Evolutionary conservation across 1,284 basidiomycete species (phyloP), one percentile per base, ranked within the genome.

Genomic region (Sanghuangporus weigelae): DNA sequence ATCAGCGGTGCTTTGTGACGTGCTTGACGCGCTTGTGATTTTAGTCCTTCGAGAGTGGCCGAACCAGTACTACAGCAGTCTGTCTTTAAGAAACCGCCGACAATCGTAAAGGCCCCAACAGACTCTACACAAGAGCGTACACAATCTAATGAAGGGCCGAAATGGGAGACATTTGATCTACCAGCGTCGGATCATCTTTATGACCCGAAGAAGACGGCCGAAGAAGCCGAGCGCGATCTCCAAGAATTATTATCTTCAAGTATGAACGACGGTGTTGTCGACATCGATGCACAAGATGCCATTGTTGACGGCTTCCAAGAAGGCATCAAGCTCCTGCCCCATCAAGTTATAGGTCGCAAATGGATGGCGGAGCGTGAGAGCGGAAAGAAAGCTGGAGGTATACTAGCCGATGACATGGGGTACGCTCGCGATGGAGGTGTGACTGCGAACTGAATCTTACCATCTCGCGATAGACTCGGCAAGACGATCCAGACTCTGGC

Each of bases 381-480:
- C 5, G 88, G 86, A 36, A 92, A 92, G 73, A 86, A 88, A 68
- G 79, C 73, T 35, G 95, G 95, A 1, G 95, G 96, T 0, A 96
- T 97, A 69, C 78, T 97, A 10, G 95, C 95, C 0, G 95, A 96
- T 72, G 94, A 96, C 73, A 95, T 94, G 89, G 89, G 92, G 89
- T 89, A 68, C 58, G 79, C 69, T 35, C 21, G 26, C 8, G 3
- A 23, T 54, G 16, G 19, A 23, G 8, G 35, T 54, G 54, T 35
- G 1, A 44, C 26, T 26, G 57, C 40, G 35, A 38, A 35, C 19
- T 48, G 31, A 60, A 16, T 40, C n/a, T 31, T 63, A n/a, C 19
- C 23, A 55, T 31, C 31, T 57, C 59, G 66, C 42, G 26, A 35
- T 61, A 90, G 88, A 67, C 81, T 96, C 1, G 95, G 93, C 1